These are phyloP conservation scores for Arthrobotrys conoides DNA, from an alignment of 2,329 filamentous ascomycete genomes.

Conservation along the genomic window DNA sequence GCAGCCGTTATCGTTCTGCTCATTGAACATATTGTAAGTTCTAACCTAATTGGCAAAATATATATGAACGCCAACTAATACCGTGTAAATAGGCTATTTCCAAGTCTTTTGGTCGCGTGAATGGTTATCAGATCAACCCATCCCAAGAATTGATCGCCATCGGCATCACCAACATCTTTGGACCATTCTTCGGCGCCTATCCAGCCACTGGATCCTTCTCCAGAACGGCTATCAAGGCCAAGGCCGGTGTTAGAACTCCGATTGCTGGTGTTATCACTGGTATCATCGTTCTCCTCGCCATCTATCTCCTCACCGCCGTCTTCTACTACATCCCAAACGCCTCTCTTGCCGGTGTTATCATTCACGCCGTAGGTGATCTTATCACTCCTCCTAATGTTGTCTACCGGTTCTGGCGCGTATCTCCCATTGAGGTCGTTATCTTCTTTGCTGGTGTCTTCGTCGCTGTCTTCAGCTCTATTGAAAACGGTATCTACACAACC, in stretches of 20 bases:
- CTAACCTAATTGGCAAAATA: not conserved
- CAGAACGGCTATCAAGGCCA: slow-evolving; percentile 95
- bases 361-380: slow-evolving; percentile 93
- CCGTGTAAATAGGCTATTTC: slow-evolving; percentile 75
- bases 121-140: slow-evolving; percentile 95
- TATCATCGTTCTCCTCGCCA: slow-evolving; percentile 85
- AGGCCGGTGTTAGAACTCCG: slow-evolving; percentile 92
- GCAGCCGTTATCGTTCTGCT: slow-evolving; percentile 92
- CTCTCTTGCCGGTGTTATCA: slow-evolving; percentile 87
- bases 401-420: slow-evolving; percentile 95
- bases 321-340: slow-evolving; percentile 95
- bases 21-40: slow-evolving; percentile 85
- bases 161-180: slow-evolving; percentile 88
- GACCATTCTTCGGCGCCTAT: slow-evolving; percentile 91
- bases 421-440: slow-evolving; percentile 88
- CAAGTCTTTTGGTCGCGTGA: slow-evolving; percentile 94
- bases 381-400: slow-evolving; percentile 91
- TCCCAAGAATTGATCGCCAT: slow-evolving; percentile 97
- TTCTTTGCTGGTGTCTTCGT: slow-evolving; percentile 95
- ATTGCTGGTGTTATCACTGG: slow-evolving; percentile 92
- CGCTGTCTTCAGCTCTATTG: slow-evolving; percentile 88
- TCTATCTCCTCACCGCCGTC: slow-evolving; percentile 87
- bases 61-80: not conserved
- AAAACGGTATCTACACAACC: slow-evolving; percentile 92
- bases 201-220: slow-evolving; percentile 96